Conservation (phyloP, 257 asterid genomes). For the Solanum corneliomulleri region DNA sequence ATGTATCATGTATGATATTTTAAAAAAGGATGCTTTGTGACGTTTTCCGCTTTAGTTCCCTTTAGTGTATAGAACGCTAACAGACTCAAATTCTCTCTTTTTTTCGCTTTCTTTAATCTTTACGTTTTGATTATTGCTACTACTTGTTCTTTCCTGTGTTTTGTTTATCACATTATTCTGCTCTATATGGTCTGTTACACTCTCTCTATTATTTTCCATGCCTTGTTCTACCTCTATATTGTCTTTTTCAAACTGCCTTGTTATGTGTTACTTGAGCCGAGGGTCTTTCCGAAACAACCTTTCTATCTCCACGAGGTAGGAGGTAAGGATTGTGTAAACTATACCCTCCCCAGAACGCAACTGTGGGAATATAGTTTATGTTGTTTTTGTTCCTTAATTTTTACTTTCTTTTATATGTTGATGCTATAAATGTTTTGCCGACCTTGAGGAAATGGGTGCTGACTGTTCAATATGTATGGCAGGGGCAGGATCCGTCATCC, state of each 20-base stretch:
- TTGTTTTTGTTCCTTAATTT: not conserved
- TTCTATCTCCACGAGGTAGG: not conserved
- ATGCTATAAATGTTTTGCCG: not conserved
- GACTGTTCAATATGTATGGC: conserved; percentile 3
- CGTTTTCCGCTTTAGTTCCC: not conserved
- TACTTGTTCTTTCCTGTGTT: not conserved
- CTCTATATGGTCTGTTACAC: not conserved
- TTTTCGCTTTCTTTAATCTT: not conserved
- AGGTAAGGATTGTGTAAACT: not conserved
- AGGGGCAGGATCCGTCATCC: conserved; percentile 42
- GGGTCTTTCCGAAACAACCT: not conserved
- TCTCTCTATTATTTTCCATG: not conserved
- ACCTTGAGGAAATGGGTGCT: not conserved
- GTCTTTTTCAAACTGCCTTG: not conserved
- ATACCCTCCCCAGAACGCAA: not conserved
- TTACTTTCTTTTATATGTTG: not conserved
- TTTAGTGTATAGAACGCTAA: not conserved
- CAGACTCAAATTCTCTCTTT: not conserved
- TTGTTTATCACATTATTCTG: not conserved
- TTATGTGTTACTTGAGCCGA: not conserved
- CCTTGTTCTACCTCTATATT: not conserved
- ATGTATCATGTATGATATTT: not conserved
- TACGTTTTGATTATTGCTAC: not conserved
- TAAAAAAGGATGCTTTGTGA: not conserved
- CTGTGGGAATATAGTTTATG: not conserved